A percentile compares a stretch with the other conserved stretches of the same genome.
Evolutionary conservation across 2,329 filamentous ascomycete genomes (phyloP).

Genomic region (Beauveria asiatica): DNA sequence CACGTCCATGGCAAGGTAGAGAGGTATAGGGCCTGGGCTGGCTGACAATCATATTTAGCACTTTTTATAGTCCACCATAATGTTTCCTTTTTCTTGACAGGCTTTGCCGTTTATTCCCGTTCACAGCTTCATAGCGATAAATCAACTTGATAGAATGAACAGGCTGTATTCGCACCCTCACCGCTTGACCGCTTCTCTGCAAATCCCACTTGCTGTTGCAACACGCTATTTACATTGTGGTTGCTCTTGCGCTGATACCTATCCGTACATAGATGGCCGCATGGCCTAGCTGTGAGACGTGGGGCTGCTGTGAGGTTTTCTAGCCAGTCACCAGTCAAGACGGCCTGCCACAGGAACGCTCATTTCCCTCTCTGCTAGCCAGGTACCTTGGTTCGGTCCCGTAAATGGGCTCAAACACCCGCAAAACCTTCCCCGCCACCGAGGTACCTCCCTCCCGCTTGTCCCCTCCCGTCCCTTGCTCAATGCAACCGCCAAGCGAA

Average conservation of each 20-base stretch:
- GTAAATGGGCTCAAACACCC: neutral
- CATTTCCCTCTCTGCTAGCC: neutral
- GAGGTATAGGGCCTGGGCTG: no score
- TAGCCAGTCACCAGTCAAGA: neutral
- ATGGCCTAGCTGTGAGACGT: neutral
- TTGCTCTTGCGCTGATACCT: neutral
- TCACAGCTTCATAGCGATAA: no score
- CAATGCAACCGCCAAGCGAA: neutral
- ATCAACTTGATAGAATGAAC: no score
- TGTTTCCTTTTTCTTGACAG: no score
- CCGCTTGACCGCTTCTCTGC: neutral
- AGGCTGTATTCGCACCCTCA: neutral
- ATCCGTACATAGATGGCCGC: neutral
- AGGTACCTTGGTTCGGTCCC: neutral
- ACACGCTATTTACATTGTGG: neutral
- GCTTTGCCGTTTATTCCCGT: no score
- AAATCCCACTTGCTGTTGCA: neutral
- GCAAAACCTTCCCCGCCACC: neutral
- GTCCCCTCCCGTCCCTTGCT: neutral
- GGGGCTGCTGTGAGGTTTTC: neutral
- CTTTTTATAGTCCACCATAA: no score
- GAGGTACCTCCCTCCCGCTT: slow-evolving; percentile 1
- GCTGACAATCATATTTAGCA: no score
- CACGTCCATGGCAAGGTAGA: no score
- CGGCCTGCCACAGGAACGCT: neutral